These are phyloP conservation scores for Hyaloscypha hepaticicola DNA, from an alignment of 495 filamentous ascomycete genomes.

Conservation along the genomic window DNA sequence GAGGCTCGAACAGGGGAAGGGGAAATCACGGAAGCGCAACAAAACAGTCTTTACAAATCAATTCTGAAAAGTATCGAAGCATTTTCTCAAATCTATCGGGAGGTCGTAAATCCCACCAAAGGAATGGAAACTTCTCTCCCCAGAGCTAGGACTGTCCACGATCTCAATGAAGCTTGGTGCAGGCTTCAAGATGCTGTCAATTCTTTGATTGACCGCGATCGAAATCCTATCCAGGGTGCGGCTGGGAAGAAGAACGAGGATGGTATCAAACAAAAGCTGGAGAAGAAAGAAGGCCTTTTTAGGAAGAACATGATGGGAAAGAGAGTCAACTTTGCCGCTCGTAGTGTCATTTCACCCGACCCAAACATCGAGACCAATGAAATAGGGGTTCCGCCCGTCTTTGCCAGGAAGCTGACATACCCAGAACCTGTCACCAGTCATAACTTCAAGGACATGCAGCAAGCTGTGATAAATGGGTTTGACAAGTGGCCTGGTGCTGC, in stretches of 20 bases:
- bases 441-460: slow-evolving; percentile 92
- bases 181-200: slow-evolving; percentile 88
- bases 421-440: slow-evolving; percentile 96
- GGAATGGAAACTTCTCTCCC: slow-evolving; percentile 24
- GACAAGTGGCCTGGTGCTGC: slow-evolving; percentile 93
- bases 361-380: slow-evolving; percentile 99
- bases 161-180: slow-evolving; percentile 71
- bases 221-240: slow-evolving; percentile 73
- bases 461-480: slow-evolving; percentile 92
- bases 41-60: slow-evolving; percentile 80
- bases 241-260: slow-evolving; percentile 69
- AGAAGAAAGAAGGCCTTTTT: slow-evolving; percentile 99
- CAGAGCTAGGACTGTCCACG: slow-evolving; percentile 52
- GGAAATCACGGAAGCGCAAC: slow-evolving; percentile 76
- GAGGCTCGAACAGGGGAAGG: slow-evolving; percentile 76
- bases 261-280: slow-evolving; percentile 95
- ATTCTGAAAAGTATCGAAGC: slow-evolving; percentile 69
- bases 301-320: slow-evolving; percentile 99
- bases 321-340: slow-evolving; percentile 96
- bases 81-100: slow-evolving; percentile 73
- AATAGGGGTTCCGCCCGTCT: slow-evolving; percentile 96
- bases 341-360: slow-evolving; percentile 97
- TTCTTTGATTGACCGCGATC: slow-evolving; percentile 80
- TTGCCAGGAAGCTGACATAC: slow-evolving; percentile 94
- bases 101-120: slow-evolving; percentile 52